Conservation (phyloP, 768 basidiomycete genomes). For the Arthromyces matolae region DNA sequence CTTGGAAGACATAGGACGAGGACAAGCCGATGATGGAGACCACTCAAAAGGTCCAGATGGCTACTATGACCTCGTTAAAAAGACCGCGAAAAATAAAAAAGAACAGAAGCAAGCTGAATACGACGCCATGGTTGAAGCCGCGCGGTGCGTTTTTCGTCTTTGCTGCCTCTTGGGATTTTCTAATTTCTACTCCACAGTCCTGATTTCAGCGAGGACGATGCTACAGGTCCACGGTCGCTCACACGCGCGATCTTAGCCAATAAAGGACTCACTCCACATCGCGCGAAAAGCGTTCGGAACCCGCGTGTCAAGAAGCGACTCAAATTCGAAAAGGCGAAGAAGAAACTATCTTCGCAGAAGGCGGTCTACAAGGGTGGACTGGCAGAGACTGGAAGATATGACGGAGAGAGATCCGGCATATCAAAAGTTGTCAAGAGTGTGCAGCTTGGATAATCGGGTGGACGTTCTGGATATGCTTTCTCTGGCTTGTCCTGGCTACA, state of each 20-base stretch:
- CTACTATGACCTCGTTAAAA: slow-evolving; percentile 90
- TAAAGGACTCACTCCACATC: slow-evolving; percentile 87
- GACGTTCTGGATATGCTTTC: slow-evolving; percentile 7
- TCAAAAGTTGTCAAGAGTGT: slow-evolving; percentile 86
- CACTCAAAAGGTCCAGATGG: slow-evolving; percentile 56
- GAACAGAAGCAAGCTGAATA: slow-evolving; percentile 79
- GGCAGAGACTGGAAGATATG: slow-evolving; percentile 66
- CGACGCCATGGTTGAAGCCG: slow-evolving; percentile 56
- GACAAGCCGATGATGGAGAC: slow-evolving; percentile 34
- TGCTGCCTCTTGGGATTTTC: not conserved
- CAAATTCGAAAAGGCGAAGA: slow-evolving; percentile 93
- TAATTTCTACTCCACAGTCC: slow-evolving; percentile 18
- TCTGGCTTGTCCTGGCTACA: not conserved
- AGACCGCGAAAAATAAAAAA: slow-evolving; percentile 65
- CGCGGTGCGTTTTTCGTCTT: slow-evolving; percentile 42
- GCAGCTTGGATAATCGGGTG: slow-evolving; percentile 48
- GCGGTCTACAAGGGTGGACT: slow-evolving; percentile 90
- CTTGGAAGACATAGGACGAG: slow-evolving; percentile 55
- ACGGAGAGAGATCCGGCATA: slow-evolving; percentile 92
- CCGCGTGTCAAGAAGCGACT: slow-evolving; percentile 96
- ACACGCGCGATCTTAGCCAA: slow-evolving; percentile 92
- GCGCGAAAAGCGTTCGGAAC: slow-evolving; percentile 89
- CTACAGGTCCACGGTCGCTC: slow-evolving; percentile 77
- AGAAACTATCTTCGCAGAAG: slow-evolving; percentile 84
- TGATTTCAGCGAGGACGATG: slow-evolving; percentile 30